phyloP scores from a whole-genome alignment of 371 early-diverging fungal genomes.

The Apophysomyces elegans region DNA sequence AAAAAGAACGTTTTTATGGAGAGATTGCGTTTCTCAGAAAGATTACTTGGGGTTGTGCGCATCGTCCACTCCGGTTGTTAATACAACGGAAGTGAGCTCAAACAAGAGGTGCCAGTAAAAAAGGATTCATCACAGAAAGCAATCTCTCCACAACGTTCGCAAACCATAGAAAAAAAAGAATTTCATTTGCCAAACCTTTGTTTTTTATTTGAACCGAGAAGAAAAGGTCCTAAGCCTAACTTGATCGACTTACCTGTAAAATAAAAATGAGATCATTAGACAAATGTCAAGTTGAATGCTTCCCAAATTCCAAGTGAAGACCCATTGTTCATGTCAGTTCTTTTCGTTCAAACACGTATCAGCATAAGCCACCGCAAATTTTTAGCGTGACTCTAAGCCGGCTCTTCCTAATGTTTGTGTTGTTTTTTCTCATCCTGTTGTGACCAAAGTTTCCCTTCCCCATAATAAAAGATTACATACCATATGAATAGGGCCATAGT shows the following conservation, averaged over 20 bases:
- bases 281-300: neutral
- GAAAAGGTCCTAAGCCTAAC: neutral
- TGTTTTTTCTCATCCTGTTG: slow-evolving; percentile 20
- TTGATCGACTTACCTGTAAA: neutral
- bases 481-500: neutral
- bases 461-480: slow-evolving; percentile 30
- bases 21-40: slow-evolving; percentile 3
- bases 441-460: slow-evolving; percentile 28
- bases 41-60: slow-evolving; percentile 12
- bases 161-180: slow-evolving; percentile 9
- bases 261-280: neutral
- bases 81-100: slow-evolving; percentile 20
- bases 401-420: slow-evolving; percentile 30
- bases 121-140: slow-evolving; percentile 19
- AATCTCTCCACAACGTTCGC: neutral
- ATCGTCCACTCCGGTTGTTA: slow-evolving; percentile 18
- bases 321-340: slow-evolving; percentile 2
- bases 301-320: no score
- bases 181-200: neutral
- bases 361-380: slow-evolving; percentile 22
- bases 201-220: neutral
- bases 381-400: slow-evolving; percentile 27
- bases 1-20: no score
- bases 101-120: slow-evolving; percentile 30
- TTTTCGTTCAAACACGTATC: slow-evolving; percentile 17